Evolutionary conservation across 2,329 filamentous ascomycete genomes (phyloP).

Genomic region (Aureobasidium sp.): DNA sequence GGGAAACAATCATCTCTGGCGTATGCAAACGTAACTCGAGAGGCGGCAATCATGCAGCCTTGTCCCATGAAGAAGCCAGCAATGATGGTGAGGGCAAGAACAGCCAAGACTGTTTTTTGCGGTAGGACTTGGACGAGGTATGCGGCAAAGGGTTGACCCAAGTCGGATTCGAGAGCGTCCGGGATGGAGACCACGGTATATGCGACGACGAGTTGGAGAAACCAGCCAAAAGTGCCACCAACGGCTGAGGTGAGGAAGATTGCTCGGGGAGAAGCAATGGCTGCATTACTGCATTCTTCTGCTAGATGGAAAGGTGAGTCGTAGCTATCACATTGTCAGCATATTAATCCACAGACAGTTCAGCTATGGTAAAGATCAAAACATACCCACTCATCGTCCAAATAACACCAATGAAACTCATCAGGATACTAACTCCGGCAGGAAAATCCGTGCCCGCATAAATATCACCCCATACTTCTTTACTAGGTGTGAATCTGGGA

Average conservation of each 20-base stretch:
- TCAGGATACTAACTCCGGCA: conserved; percentile 71
- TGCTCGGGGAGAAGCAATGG: conserved; percentile 73
- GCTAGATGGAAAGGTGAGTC: conserved; percentile 77
- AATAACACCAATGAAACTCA: conserved; percentile 76
- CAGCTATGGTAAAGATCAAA: too few species aligned
- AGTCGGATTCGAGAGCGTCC: conserved; percentile 62
- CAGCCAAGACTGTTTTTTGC: conserved; percentile 64
- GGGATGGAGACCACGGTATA: conserved; percentile 75
- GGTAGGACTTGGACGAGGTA: conserved; percentile 73
- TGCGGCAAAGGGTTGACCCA: conserved; percentile 76
- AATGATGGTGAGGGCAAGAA: conserved; percentile 72
- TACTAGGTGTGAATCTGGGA: conserved; percentile 64
- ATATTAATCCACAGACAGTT: neutral
- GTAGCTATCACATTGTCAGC: conserved; percentile 51
- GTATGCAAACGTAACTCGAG: conserved; percentile 57
- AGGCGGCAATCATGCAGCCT: conserved; percentile 72
- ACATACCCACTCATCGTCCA: conserved; percentile 62
- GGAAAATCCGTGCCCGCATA: conserved; percentile 74
- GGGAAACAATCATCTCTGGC: conserved; percentile 79
- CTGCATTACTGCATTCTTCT: conserved; percentile 80
- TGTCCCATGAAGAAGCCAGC: conserved; percentile 78
- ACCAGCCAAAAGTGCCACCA: conserved; percentile 75
- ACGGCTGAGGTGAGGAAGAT: conserved; percentile 75
- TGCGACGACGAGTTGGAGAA: conserved; percentile 72
- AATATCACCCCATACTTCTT: conserved; percentile 71